These are phyloP conservation scores for Pseudofabraea citricarpa DNA, from an alignment of 2,329 filamentous ascomycete species.

Conservation along the genomic window DNA sequence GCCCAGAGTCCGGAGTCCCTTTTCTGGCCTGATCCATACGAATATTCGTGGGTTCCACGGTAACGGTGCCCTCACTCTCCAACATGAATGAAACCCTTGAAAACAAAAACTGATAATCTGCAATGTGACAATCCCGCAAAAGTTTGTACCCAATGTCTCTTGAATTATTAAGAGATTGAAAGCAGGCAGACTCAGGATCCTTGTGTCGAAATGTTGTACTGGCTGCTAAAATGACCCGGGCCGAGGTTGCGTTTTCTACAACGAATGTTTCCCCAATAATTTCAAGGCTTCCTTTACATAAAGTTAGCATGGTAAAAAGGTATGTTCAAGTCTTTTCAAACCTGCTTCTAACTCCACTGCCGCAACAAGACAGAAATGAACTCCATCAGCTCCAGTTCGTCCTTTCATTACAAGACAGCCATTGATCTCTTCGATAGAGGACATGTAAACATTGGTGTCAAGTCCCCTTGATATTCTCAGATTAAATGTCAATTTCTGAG, in stretches of 20 bases:
- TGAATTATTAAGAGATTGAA: not conserved
- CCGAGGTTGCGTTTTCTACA: not conserved
- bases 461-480: not conserved
- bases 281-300: not conserved
- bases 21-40: not conserved
- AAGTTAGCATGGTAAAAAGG: not conserved
- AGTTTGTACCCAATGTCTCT: not conserved
- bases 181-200: not conserved
- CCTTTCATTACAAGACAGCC: not conserved
- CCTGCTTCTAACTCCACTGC: not conserved
- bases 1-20: slow-evolving; percentile 9
- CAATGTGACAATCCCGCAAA: not conserved
- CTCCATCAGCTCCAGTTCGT: not conserved
- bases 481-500: slow-evolving; percentile 1
- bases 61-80: not conserved
- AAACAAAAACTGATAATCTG: not conserved
- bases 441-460: not conserved
- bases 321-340: not conserved
- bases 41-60: not conserved
- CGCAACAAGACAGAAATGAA: not conserved
- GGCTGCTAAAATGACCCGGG: not conserved
- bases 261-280: not conserved
- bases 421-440: not conserved
- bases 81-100: not conserved
- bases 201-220: not conserved